These are phyloP conservation scores for Puccinia polysora DNA, from an alignment of 1,284 basidiomycete species.

Conservation along the genomic window DNA sequence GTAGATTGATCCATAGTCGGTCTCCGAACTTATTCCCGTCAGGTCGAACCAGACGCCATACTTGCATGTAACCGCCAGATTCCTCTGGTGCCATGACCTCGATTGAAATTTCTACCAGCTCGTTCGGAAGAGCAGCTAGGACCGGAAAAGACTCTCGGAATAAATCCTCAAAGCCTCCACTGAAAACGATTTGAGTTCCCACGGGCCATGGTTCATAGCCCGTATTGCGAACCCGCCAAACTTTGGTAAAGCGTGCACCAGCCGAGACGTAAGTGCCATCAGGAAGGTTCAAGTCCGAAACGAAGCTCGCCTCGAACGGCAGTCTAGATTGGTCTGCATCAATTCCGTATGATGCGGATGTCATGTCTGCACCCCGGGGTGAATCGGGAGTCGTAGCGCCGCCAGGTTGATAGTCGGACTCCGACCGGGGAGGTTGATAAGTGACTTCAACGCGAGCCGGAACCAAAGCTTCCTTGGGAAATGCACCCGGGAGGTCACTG, in stretches of 20 bases:
- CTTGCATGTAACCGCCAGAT: slow-evolving; percentile 67
- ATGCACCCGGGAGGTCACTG: slow-evolving; percentile 17
- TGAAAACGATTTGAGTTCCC: slow-evolving; percentile 63
- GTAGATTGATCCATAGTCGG: slow-evolving; percentile 62
- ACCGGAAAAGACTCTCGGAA: slow-evolving; percentile 55
- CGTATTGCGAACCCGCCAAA: slow-evolving; percentile 68
- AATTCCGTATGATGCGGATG: not conserved
- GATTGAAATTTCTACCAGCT: slow-evolving; percentile 63
- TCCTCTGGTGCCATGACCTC: slow-evolving; percentile 73
- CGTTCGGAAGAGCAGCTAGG: slow-evolving; percentile 60
- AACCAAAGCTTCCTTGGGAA: not conserved
- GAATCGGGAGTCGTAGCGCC: too few species aligned
- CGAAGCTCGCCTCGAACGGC: slow-evolving; percentile 57
- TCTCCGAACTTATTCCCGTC: slow-evolving; percentile 64
- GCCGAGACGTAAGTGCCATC: slow-evolving; percentile 73
- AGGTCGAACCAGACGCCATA: slow-evolving; percentile 67
- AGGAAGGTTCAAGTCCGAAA: slow-evolving; percentile 66
- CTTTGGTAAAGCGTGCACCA: slow-evolving; percentile 76
- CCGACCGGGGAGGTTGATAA: too few species aligned
- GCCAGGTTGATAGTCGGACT: too few species aligned
- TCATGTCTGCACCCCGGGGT: not conserved
- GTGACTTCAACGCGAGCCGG: not conserved
- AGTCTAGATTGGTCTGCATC: slow-evolving; percentile 1
- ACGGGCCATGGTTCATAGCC: slow-evolving; percentile 65
- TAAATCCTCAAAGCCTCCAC: slow-evolving; percentile 61